Evolutionary conservation across 2,329 filamentous ascomycete genomes (phyloP).

Genomic region (Fusarium liriodendri): DNA sequence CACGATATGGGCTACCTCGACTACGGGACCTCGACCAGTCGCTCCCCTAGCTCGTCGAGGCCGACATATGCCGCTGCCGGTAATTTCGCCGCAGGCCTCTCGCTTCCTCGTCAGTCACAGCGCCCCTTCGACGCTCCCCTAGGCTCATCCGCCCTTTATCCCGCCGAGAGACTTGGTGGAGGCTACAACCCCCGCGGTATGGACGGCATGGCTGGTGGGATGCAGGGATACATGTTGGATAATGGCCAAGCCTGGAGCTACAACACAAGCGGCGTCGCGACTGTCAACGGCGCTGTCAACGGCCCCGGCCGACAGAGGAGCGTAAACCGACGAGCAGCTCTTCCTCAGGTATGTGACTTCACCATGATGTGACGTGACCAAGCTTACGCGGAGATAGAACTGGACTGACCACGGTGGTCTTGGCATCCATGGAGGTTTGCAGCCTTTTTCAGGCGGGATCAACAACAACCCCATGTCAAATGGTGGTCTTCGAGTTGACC

Average conservation of each 20-base stretch:
- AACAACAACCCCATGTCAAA: constrained; percentile 52
- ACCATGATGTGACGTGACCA: not conserved
- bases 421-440: constrained; percentile 54
- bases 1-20: constrained; percentile 78
- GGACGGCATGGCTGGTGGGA: constrained; percentile 56
- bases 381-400: constrained; percentile 50
- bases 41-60: constrained; percentile 75
- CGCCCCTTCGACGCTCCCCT: constrained; percentile 82
- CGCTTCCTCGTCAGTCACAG: constrained; percentile 66
- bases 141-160: constrained; percentile 73
- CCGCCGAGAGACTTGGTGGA: constrained; percentile 73
- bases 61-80: constrained; percentile 62
- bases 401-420: constrained; percentile 63
- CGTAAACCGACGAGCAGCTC: constrained; percentile 67
- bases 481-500: constrained; percentile 58
- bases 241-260: constrained; percentile 87
- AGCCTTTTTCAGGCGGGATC: constrained; percentile 50
- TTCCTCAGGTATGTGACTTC: constrained; percentile 73
- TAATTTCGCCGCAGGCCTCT: constrained; percentile 64
- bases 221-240: constrained; percentile 67
- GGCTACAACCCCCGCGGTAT: constrained; percentile 69
- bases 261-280: constrained; percentile 72
- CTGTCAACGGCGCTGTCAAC: constrained; percentile 72
- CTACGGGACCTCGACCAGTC: constrained; percentile 69
- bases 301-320: constrained; percentile 68